A percentile compares a stretch with the other conserved stretches of the same genome.
phyloP scores from a whole-genome alignment of 2,329 filamentous ascomycete genomes.

The Pseudogymnoascus sp. region DNA sequence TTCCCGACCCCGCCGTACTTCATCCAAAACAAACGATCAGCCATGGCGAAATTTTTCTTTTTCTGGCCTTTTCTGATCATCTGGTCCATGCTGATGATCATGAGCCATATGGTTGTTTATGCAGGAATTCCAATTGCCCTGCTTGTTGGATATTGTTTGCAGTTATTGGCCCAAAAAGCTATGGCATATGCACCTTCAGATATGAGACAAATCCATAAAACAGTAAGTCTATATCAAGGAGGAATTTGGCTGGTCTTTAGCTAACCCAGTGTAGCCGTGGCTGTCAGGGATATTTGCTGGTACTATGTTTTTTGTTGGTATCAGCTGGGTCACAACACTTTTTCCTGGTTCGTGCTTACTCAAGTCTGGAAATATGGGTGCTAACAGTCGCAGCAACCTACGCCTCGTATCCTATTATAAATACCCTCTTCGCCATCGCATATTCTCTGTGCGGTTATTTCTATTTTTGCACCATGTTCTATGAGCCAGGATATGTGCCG shows the following conservation, averaged over 20 bases:
- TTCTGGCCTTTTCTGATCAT: slow-evolving; percentile 78
- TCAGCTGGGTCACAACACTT: slow-evolving; percentile 69
- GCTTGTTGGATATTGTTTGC: slow-evolving; percentile 60
- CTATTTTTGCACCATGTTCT: slow-evolving; percentile 76
- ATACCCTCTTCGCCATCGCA: slow-evolving; percentile 63
- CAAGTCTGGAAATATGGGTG: background rate
- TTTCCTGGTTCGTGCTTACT: slow-evolving; percentile 54
- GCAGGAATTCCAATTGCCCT: slow-evolving; percentile 67
- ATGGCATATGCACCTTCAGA: slow-evolving; percentile 78
- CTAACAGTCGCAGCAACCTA: slow-evolving; percentile 47
- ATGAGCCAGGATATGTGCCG: slow-evolving; percentile 88
- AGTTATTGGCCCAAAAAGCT: slow-evolving; percentile 71
- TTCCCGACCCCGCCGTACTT: slow-evolving; percentile 69
- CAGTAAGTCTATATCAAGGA: slow-evolving; percentile 45
- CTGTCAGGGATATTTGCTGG: slow-evolving; percentile 88
- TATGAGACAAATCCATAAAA: slow-evolving; percentile 85
- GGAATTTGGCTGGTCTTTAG: background rate
- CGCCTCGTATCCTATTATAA: slow-evolving; percentile 62
- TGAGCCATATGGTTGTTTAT: slow-evolving; percentile 69
- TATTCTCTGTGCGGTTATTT: slow-evolving; percentile 72
- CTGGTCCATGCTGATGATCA: slow-evolving; percentile 61
- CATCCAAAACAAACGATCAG: slow-evolving; percentile 67
- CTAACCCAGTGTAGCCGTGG: slow-evolving; percentile 61
- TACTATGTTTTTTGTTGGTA: slow-evolving; percentile 72
- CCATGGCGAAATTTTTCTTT: slow-evolving; percentile 83